Percentiles rank a stretch among this genome's conserved stretches.
phyloP scores from a whole-genome alignment of 139 green algal genomes.

The Eudorina sp. region DNA sequence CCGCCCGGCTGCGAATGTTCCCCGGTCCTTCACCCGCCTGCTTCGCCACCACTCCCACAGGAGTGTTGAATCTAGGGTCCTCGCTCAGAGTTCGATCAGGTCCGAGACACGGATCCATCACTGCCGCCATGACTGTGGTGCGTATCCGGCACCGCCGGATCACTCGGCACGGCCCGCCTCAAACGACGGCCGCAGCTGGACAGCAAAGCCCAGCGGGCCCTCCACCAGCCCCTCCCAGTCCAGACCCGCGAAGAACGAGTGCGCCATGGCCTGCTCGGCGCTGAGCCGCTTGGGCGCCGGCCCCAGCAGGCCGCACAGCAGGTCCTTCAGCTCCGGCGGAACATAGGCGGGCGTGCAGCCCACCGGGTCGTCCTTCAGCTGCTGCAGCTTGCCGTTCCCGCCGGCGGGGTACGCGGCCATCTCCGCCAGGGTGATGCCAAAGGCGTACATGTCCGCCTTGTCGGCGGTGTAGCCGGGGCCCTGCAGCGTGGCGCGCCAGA shows the following conservation, averaged over 20 bases:
- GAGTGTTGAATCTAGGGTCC: no score
- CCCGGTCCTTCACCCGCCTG: no score
- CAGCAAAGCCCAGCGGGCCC: slow-evolving; percentile 20
- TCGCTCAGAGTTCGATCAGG: no score
- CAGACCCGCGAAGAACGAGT: slow-evolving; percentile 31
- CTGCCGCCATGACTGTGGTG: no score
- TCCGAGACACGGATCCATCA: no score
- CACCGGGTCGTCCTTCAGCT: slow-evolving; percentile 41
- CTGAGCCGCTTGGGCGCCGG: slow-evolving; percentile 20
- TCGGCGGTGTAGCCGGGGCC: slow-evolving; percentile 39
- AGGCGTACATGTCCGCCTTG: slow-evolving; percentile 44
- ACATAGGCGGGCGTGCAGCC: slow-evolving; percentile 12
- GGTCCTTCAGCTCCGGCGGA: slow-evolving; percentile 41
- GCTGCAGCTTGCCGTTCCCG: slow-evolving; percentile 44
- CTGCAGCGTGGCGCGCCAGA: slow-evolving; percentile 45
- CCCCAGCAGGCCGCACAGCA: slow-evolving; percentile 33
- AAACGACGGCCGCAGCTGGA: slow-evolving; percentile 32
- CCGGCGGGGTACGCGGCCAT: slow-evolving; percentile 31
- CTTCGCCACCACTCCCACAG: no score
- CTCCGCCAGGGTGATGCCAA: slow-evolving; percentile 35
- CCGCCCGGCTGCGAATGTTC: no score
- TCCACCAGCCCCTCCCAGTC: neutral
- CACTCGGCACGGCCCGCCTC: neutral
- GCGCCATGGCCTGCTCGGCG: slow-evolving; percentile 19
- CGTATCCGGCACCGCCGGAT: no score